phyloP scores from a whole-genome alignment of 2,329 filamentous ascomycete species.

The Sporothrix curviconia region DNA sequence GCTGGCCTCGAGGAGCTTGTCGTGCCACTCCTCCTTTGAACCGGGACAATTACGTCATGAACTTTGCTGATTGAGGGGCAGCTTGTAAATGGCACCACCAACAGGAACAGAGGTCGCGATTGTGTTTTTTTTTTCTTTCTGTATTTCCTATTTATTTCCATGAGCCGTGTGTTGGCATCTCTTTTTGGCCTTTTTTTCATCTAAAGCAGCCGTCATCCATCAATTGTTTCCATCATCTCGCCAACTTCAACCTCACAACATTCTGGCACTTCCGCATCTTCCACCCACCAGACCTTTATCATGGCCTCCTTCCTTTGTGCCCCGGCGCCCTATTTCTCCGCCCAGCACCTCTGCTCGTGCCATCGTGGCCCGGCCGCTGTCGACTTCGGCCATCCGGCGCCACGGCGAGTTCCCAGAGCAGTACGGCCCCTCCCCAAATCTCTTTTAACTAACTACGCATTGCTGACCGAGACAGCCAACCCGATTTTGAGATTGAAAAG shows the following conservation, averaged over 20 bases:
- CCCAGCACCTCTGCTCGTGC: not conserved
- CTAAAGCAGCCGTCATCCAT: too few relatives aligned
- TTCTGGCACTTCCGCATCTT: too few relatives aligned
- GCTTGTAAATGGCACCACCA: not conserved
- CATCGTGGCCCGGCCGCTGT: slow-evolving; percentile 3
- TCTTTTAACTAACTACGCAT: too few relatives aligned
- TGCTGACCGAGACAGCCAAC: slow-evolving; percentile 18
- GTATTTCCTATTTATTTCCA: too few relatives aligned
- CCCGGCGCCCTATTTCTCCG: not conserved
- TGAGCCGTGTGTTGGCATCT: too few relatives aligned
- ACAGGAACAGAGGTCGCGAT: not conserved
- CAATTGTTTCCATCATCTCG: too few relatives aligned
- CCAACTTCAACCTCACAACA: too few relatives aligned
- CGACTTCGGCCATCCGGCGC: not conserved
- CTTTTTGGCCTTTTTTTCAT: too few relatives aligned
- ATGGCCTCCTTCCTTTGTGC: not conserved
- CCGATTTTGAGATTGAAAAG: slow-evolving; percentile 40
- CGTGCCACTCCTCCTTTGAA: not conserved
- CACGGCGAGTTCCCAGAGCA: slow-evolving; percentile 16
- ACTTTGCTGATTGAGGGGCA: not conserved
- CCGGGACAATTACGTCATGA: not conserved
- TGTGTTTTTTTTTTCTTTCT: too few relatives aligned
- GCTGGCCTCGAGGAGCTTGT: not conserved
- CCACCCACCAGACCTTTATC: too few relatives aligned
- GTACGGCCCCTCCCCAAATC: not conserved